phyloP scores from a whole-genome alignment of 495 filamentous ascomycete species.

The Penicillium ucsense region DNA sequence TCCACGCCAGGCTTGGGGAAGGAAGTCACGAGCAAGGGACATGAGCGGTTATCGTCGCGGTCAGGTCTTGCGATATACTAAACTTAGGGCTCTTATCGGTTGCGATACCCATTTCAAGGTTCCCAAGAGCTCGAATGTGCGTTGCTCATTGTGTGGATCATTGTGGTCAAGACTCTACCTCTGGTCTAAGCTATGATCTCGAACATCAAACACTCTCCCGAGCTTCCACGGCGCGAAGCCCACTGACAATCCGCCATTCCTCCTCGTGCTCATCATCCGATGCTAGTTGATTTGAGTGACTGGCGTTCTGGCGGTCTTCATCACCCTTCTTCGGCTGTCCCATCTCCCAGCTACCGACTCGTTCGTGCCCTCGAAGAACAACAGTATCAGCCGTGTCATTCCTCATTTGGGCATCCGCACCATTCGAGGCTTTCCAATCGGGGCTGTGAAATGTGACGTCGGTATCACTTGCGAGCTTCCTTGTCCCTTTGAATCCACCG shows the following conservation, averaged over 20 bases:
- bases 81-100: no score
- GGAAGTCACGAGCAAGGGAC: no score
- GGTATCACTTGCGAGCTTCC: constrained; percentile 40
- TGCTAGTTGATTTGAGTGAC: background rate
- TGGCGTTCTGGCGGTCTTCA: constrained; percentile 1
- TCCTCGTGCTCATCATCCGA: constrained; percentile 14
- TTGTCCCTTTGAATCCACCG: constrained; percentile 40
- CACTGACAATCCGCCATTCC: constrained; percentile 22
- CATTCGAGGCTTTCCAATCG: constrained; percentile 16
- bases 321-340: constrained; percentile 16
- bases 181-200: background rate
- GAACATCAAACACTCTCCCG: constrained; percentile 26
- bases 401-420: constrained; percentile 6
- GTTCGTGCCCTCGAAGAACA: constrained; percentile 31
- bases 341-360: constrained; percentile 46
- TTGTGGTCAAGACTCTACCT: background rate
- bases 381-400: constrained; percentile 9
- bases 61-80: no score
- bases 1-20: no score
- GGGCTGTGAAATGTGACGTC: constrained; percentile 34
- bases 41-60: no score
- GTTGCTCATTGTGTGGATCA: background rate
- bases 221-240: constrained; percentile 19
- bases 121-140: no score
- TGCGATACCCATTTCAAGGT: no score